phyloP scores from a whole-genome alignment of 768 basidiomycete species.

The Lactarius sanguifluus region DNA sequence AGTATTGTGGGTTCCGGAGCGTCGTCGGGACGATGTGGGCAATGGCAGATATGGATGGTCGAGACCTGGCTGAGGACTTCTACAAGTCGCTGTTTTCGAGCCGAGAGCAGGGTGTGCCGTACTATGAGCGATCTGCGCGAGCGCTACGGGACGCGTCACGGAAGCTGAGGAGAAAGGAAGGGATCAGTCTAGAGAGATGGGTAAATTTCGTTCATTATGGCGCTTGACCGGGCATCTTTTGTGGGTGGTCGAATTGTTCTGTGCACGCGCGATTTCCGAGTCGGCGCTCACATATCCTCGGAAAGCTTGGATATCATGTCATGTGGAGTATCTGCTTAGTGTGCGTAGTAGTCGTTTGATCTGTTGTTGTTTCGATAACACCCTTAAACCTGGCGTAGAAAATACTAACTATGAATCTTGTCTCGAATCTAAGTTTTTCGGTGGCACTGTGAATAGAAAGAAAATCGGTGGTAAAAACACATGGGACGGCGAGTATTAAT shows the following conservation, averaged over 20 bases:
- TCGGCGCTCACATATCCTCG: neutral
- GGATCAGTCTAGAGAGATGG: conserved; percentile 2
- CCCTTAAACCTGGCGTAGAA: too few species aligned
- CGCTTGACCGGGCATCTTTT: neutral
- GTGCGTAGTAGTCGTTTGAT: too few species aligned
- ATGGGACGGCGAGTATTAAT: too few species aligned
- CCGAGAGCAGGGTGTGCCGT: neutral
- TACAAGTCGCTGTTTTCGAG: conserved; percentile 9
- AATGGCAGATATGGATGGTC: conserved; percentile 24
- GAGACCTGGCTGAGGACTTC: conserved; percentile 12
- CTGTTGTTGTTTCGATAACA: too few species aligned
- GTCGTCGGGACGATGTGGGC: conserved; percentile 27
- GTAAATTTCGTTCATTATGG: conserved; percentile 22
- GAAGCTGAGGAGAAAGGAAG: conserved; percentile 8
- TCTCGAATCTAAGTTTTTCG: too few species aligned
- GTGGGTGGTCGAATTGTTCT: too few species aligned
- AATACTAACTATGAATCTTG: too few species aligned
- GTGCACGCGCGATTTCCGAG: too few species aligned
- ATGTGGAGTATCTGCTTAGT: too few species aligned
- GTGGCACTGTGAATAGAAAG: too few species aligned
- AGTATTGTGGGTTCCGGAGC: conserved; percentile 21
- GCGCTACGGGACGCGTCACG: neutral
- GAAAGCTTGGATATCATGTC: neutral
- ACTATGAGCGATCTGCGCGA: conserved; percentile 3
- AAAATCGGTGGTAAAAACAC: too few species aligned